Conservation (phyloP, 2,329 filamentous ascomycete species). For the Penicillium oxalicum region DNA sequence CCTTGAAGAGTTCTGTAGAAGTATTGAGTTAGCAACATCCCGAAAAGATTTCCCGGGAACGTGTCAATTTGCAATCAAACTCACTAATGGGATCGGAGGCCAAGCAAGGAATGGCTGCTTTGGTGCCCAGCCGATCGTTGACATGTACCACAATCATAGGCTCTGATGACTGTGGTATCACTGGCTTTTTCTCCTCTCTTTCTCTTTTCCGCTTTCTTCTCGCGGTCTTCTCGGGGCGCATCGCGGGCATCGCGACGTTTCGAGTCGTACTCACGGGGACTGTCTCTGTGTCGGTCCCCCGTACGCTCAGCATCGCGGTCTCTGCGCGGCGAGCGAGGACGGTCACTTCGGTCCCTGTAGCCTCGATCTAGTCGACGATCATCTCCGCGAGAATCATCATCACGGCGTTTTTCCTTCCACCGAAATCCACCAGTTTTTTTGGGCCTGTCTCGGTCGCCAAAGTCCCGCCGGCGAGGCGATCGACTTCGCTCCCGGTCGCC, state of each 20-base stretch:
- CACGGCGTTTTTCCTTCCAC: slow-evolving; percentile 47
- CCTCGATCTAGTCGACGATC: slow-evolving; percentile 49
- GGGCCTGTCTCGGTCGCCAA: slow-evolving; percentile 32
- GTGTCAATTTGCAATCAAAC: not conserved
- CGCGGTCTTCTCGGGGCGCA: slow-evolving; percentile 28
- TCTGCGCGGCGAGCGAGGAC: slow-evolving; percentile 30
- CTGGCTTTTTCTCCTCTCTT: slow-evolving; percentile 29
- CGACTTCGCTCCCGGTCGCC: slow-evolving; percentile 39
- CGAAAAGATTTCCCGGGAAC: not conserved
- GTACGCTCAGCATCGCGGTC: slow-evolving; percentile 35
- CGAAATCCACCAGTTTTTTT: slow-evolving; percentile 42
- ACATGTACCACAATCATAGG: slow-evolving; percentile 92
- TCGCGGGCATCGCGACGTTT: slow-evolving; percentile 25
- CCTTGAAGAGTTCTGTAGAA: slow-evolving; percentile 65
- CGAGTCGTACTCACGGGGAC: slow-evolving; percentile 40
- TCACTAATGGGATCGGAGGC: slow-evolving; percentile 69
- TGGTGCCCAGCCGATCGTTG: slow-evolving; percentile 94
- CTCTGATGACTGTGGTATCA: slow-evolving; percentile 47
- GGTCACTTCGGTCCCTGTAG: slow-evolving; percentile 39
- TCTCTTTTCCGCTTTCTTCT: slow-evolving; percentile 36
- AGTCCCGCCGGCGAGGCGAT: slow-evolving; percentile 35
- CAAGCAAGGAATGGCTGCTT: slow-evolving; percentile 84
- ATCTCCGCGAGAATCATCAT: slow-evolving; percentile 43
- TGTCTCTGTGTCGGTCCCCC: slow-evolving; percentile 24
- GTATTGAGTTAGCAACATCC: not conserved